Evolutionary conservation across 2,329 filamentous ascomycete genomes (phyloP), one percentile per base, ranked within the genome.

Genomic region (Cryphonectria naterciae): DNA sequence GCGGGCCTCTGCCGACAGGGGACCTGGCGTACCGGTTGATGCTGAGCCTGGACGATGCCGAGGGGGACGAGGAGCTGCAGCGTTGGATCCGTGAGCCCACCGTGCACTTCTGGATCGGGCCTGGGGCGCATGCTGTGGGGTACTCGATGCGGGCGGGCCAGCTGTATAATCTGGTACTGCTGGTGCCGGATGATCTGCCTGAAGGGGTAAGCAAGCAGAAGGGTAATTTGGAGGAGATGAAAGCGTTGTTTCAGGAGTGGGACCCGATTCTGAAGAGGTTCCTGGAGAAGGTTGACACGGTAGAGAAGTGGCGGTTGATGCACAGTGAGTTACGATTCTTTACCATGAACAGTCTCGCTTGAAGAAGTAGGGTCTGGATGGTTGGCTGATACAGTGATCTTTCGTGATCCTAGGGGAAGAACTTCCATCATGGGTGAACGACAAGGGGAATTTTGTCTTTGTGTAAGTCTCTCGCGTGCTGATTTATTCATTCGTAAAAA

Each of bases 231-330:
- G 85, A 88, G 17, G 89, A 92, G 79, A 90, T 92, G 88, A 83
- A 81, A 65, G 80, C 80, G 4, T 76, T 90, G 1, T 92, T 93
- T 75, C 79, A 81, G 7, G 83, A 82, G 0, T 93, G 91, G 91
- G 90, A 93, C 79, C 89, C 89, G 1, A 83, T 90, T 63, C 68
- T 87, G 37, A 76, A 73, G 0, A 77, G 79, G 67, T 82, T 85
- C 63, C 73, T 84, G 17, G 79, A 80, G 3, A 83, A 85, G 60
- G 89, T 92, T 0, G 84, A 87, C 52, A 83, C 79, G 1, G 88
- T 92, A 0, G 86, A 89, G 54, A 93, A 92, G 78, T 93, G 91
- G 91, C 91, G 89, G 76, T 78, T 93, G 46, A 89, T 92, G 87
- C 81, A 84, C 70, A 75, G 82, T 83, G 70, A 74, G 81, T 77